Percentiles rank a stretch among this genome's conserved stretches.
Conservation (phyloP, 495 filamentous ascomycete genomes). For the Annulohypoxylon moriforme region DNA sequence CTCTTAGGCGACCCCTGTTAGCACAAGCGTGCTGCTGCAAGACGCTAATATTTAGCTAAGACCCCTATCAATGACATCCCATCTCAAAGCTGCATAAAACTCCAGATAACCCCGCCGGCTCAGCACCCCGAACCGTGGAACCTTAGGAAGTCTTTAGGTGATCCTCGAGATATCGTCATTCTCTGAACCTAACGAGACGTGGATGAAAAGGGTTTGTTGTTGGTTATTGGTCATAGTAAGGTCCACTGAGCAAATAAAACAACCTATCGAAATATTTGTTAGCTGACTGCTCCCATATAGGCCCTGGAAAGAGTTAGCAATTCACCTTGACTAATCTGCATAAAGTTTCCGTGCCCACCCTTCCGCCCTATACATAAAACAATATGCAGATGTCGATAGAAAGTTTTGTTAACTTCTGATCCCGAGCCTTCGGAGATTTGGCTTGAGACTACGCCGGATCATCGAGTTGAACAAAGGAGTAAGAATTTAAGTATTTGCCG, state of each 20-base stretch:
- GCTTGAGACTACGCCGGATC: background rate
- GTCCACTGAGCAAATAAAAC: background rate
- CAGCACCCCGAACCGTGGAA: background rate
- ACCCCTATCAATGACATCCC: background rate
- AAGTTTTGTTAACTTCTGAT: background rate
- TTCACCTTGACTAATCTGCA: background rate
- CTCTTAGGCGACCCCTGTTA: background rate
- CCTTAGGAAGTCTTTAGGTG: background rate
- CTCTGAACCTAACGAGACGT: background rate
- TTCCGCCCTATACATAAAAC: background rate
- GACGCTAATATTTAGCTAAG: background rate
- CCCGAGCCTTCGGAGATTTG: background rate
- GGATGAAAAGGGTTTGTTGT: background rate
- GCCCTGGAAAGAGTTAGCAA: background rate
- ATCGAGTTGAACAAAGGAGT: background rate
- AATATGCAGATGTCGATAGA: background rate
- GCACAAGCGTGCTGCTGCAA: background rate
- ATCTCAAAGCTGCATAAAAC: background rate
- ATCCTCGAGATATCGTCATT: background rate
- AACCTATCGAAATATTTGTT: background rate
- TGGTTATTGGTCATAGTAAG: background rate
- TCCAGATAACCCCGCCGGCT: background rate
- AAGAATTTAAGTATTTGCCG: background rate
- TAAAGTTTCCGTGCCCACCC: conserved; percentile 4
- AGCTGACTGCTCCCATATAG: background rate